phyloP scores from a whole-genome alignment of 1,284 basidiomycete genomes.

The Cryptococcus sp. region DNA sequence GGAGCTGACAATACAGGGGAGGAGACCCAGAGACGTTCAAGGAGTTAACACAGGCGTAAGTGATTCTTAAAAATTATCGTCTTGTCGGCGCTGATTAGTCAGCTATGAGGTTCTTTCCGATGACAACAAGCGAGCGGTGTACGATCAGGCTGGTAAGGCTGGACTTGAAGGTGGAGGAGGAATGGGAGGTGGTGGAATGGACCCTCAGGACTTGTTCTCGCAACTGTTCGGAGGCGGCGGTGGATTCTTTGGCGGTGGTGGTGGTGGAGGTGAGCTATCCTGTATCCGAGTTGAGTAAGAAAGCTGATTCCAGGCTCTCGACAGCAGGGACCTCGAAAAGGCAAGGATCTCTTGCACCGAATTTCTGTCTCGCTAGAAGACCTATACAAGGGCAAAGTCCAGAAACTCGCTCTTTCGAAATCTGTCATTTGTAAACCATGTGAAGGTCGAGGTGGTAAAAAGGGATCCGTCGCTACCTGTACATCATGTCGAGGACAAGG shows the following conservation, averaged over 20 bases:
- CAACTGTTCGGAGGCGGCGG: constrained; percentile 82
- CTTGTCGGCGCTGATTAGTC: constrained; percentile 3
- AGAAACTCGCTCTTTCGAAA: constrained; percentile 94
- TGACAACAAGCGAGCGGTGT: constrained; percentile 73
- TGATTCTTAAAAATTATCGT: constrained; percentile 14
- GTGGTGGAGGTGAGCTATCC: constrained; percentile 52
- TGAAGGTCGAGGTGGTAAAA: constrained; percentile 95
- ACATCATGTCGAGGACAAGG: constrained; percentile 81
- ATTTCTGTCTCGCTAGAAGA: constrained; percentile 95
- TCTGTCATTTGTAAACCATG: constrained; percentile 92
- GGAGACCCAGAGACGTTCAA: constrained; percentile 97
- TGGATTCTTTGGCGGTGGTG: constrained; percentile 58
- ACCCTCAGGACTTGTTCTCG: constrained; percentile 95
- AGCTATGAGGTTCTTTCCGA: constrained; percentile 95
- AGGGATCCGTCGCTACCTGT: constrained; percentile 85
- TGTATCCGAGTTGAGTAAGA: background rate
- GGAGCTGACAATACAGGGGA: constrained; percentile 58
- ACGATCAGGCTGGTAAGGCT: constrained; percentile 91
- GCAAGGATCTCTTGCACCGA: constrained; percentile 97
- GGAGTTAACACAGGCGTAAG: constrained; percentile 91
- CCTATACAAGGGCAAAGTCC: constrained; percentile 96
- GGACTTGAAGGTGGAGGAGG: constrained; percentile 78
- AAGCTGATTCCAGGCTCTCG: constrained; percentile 6
- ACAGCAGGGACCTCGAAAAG: constrained; percentile 74
- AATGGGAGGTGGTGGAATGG: constrained; percentile 86